Conservation (phyloP, 768 basidiomycete species). For the Mycena chlorophos region DNA sequence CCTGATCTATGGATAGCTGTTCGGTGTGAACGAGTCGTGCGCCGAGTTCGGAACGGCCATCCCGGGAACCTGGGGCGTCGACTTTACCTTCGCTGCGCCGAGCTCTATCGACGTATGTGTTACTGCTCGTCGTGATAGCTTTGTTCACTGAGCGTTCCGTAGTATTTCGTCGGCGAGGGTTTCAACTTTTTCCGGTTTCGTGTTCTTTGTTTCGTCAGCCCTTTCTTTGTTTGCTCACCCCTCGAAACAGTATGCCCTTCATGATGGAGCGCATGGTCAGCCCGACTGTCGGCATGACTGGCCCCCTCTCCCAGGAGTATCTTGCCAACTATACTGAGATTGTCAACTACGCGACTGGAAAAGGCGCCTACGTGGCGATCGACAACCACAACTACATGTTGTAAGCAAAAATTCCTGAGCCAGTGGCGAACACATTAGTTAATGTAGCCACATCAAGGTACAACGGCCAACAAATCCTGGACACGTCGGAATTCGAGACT, state of each 20-base stretch:
- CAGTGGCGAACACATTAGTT: too few species aligned
- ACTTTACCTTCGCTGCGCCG: constrained; percentile 27
- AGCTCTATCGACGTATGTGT: constrained; percentile 36
- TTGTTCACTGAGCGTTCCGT: not conserved
- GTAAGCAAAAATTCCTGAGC: too few species aligned
- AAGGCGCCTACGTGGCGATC: constrained; percentile 56
- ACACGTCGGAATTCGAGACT: too few species aligned
- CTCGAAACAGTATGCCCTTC: constrained; percentile 45
- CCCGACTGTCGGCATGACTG: constrained; percentile 53
- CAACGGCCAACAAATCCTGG: too few species aligned
- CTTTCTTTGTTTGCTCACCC: not conserved
- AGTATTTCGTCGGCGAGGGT: constrained; percentile 57
- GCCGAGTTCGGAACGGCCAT: constrained; percentile 59
- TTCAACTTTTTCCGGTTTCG: constrained; percentile 61
- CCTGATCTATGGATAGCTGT: constrained; percentile 31
- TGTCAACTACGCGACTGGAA: constrained; percentile 59
- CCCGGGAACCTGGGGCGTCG: constrained; percentile 46
- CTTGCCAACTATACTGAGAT: constrained; percentile 52
- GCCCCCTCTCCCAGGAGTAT: constrained; percentile 54
- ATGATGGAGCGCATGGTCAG: constrained; percentile 56
- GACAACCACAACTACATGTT: too few species aligned
- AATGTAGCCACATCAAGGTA: too few species aligned
- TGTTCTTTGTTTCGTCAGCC: too few species aligned
- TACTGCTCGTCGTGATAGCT: not conserved
- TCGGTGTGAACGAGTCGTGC: constrained; percentile 58